phyloP scores from a whole-genome alignment of 129 eudicot genomes.

The Scalesia atractyloides region DNA sequence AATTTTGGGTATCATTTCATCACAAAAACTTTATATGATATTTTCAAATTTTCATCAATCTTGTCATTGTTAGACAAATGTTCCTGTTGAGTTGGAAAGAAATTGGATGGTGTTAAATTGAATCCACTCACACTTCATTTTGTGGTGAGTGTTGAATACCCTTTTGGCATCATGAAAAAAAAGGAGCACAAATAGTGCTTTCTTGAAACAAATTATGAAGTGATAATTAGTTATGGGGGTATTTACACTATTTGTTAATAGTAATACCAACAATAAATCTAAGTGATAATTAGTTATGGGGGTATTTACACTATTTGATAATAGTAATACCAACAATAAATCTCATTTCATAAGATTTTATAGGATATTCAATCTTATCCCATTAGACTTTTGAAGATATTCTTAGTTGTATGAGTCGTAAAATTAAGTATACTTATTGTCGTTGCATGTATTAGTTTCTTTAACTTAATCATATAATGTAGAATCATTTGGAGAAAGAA shows the following conservation, averaged over 20 bases:
- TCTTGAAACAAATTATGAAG: constrained; percentile 8
- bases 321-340: background rate
- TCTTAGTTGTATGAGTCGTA: constrained; percentile 3
- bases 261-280: background rate
- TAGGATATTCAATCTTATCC: background rate
- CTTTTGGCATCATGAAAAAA: constrained; percentile 21
- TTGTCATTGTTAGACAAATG: constrained; percentile 30
- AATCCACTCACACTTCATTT: constrained; percentile 9
- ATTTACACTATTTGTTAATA: constrained; percentile 10
- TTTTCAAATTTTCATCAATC: constrained; percentile 13
- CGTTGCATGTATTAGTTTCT: background rate
- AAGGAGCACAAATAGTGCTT: constrained; percentile 21
- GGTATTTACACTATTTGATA: constrained; percentile 5
- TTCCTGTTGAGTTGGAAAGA: constrained; percentile 26
- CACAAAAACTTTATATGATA: constrained; percentile 9
- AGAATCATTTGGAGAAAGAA: background rate
- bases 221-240: background rate
- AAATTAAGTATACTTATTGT: constrained; percentile 15
- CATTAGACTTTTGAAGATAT: background rate
- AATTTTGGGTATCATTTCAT: constrained; percentile 13
- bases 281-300: too few relatives aligned
- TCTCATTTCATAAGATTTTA: background rate
- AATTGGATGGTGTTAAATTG: background rate
- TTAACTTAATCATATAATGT: constrained; percentile 11
- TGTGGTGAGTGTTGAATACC: constrained; percentile 33